Evolutionary conservation across 208 protist species (phyloP).

Genomic region (Wallacemonas collosoma): DNA sequence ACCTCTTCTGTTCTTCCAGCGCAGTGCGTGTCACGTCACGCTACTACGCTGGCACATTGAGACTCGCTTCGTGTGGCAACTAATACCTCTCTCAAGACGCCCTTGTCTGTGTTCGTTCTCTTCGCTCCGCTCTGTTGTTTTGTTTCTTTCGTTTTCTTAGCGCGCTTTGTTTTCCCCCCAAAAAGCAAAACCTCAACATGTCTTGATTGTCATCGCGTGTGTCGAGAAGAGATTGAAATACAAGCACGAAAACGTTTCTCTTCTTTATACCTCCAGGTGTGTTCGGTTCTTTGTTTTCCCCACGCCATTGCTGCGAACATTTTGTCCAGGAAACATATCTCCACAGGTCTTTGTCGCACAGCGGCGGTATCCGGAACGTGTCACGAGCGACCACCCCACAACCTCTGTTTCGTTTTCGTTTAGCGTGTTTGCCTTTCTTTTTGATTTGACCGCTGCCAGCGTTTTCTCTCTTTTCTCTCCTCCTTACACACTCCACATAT

Average conservation of each 20-base stretch:
- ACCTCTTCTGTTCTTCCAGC: too few relatives aligned
- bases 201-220: not conserved
- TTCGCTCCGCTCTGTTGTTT: conserved; percentile 23
- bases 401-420: too few relatives aligned
- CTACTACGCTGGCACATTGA: too few relatives aligned
- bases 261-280: too few relatives aligned
- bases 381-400: too few relatives aligned
- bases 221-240: too few relatives aligned
- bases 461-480: conserved; percentile 19
- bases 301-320: conserved; percentile 7
- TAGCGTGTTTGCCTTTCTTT: too few relatives aligned
- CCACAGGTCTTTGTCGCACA: too few relatives aligned
- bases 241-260: too few relatives aligned
- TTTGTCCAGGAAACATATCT: not conserved
- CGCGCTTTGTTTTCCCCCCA: conserved; percentile 1
- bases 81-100: too few relatives aligned
- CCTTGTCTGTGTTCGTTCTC: not conserved
- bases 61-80: not conserved
- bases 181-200: conserved; percentile 11
- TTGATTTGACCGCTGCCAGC: not conserved
- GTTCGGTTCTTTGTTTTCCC: conserved; percentile 5
- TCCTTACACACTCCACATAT: conserved; percentile 8
- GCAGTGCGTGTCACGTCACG: too few relatives aligned
- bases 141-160: conserved; percentile 28
- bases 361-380: too few relatives aligned